Evolutionary conservation across 805 yeast genomes (phyloP), one percentile per base, ranked within the genome.

Genomic region (Zygotorulaspora florentina): DNA sequence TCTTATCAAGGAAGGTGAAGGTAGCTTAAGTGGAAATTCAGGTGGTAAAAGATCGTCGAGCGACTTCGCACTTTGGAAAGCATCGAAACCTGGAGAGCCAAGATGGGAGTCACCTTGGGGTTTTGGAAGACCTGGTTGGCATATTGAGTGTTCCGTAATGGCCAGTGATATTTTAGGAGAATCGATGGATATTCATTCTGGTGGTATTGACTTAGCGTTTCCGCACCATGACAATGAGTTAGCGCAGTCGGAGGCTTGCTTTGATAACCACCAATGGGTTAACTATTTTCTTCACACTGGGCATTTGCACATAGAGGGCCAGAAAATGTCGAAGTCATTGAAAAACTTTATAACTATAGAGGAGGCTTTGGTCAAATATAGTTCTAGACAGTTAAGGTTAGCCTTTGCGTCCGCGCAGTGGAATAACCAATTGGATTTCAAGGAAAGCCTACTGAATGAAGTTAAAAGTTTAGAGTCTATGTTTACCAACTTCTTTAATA

Each of bases 221-320:
- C 99, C 99, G 2, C 99, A 93, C 66, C 99, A 93, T 69, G 99
- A 93, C 67, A 93, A 93, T 61, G 99, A 93, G 70, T 73, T 93
- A 53, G 99, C 99, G 1, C 99, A 93, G 72, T 77, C 90, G 23
- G 99, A 93, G 67, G 98, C 98, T 6, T 84, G 82, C 65, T 91
- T 74, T 65, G 89, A 87, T 61, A 83, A 86, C 67, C 69, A 79
- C 40, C 99, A 93, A 69, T 93, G 99, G 99, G 87, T 93, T 45
- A 91, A 93, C 68, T 93, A 93, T 65, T 93, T 93, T 70, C 68
- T 93, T 67, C 99, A 93, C 67, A 88, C 95, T 35, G 99, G 99
- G 34, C 99, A 93, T 68, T 76, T 93, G 59, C 99, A 93, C 65
- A 93, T 93, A 56, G 97, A 93, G 67, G 99, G 99, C 16, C 97